Evolutionary conservation across 371 early-diverging fungal species (phyloP).

Genomic region (Mortierella sp.): DNA sequence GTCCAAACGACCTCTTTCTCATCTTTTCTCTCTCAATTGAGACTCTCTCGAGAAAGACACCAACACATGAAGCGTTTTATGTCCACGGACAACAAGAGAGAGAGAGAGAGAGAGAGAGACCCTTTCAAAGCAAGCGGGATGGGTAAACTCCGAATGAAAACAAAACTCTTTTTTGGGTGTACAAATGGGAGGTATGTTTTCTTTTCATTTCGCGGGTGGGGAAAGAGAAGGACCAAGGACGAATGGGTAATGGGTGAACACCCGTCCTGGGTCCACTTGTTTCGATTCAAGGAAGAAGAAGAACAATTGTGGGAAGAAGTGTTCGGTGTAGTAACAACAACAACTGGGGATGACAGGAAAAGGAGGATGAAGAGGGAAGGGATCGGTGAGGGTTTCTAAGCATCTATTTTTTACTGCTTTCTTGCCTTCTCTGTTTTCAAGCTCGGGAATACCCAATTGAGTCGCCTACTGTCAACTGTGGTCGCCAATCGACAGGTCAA

Average conservation of each 20-base stretch:
- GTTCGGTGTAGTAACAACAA: no score
- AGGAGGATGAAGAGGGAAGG: not conserved
- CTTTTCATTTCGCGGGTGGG: not conserved
- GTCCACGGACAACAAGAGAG: not conserved
- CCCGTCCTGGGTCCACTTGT: not conserved
- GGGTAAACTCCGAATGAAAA: slow-evolving; percentile 1
- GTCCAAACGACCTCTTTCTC: no score
- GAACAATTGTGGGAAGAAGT: no score
- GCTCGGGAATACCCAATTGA: not conserved
- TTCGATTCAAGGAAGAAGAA: not conserved
- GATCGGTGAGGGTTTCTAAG: not conserved
- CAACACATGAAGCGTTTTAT: no score
- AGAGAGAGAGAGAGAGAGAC: not conserved
- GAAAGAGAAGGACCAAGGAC: not conserved
- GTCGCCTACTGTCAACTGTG: not conserved
- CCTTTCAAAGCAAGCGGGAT: not conserved
- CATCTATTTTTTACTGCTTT: not conserved
- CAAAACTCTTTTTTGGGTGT: not conserved
- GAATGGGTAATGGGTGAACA: not conserved
- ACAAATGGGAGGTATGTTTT: slow-evolving; percentile 1
- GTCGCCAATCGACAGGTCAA: not conserved
- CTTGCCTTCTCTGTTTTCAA: not conserved
- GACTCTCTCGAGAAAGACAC: no score
- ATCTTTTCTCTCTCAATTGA: no score
- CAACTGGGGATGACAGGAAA: no score